Conservation (phyloP, 2,329 filamentous ascomycete species). For the Zasmidium angulare region DNA sequence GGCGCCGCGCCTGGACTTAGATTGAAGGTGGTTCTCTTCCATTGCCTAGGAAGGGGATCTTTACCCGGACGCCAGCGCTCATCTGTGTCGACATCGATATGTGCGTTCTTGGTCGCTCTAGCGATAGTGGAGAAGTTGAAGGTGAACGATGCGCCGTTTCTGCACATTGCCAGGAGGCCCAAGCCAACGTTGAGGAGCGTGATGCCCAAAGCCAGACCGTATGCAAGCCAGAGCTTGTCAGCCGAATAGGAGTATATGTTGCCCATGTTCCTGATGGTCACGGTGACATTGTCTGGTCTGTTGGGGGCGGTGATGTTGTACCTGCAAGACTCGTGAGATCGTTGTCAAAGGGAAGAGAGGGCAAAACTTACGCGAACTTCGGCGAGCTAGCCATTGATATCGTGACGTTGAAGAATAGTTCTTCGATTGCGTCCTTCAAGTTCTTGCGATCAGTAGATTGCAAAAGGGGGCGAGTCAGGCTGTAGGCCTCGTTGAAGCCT, state of each 20-base stretch:
- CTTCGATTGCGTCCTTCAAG: slow-evolving; percentile 7
- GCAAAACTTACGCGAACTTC: background rate
- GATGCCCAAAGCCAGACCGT: slow-evolving; percentile 16
- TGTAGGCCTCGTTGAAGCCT: background rate
- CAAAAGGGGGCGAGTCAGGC: background rate
- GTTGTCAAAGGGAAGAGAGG: background rate
- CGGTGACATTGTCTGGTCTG: slow-evolving; percentile 4
- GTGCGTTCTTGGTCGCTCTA: slow-evolving; percentile 9
- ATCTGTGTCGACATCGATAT: slow-evolving; percentile 6
- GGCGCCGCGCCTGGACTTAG: background rate
- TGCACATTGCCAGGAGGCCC: slow-evolving; percentile 10
- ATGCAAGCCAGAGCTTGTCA: slow-evolving; percentile 19
- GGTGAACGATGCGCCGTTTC: slow-evolving; percentile 19
- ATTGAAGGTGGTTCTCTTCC: background rate
- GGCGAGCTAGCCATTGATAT: slow-evolving; percentile 4
- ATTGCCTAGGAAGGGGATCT: slow-evolving; percentile 7
- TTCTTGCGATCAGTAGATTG: background rate
- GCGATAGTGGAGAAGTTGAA: slow-evolving; percentile 22
- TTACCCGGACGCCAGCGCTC: slow-evolving; percentile 11
- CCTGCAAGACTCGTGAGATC: background rate
- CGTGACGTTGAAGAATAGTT: slow-evolving; percentile 23
- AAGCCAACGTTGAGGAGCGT: slow-evolving; percentile 10
- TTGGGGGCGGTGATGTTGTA: slow-evolving; percentile 5
- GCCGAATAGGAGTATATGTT: slow-evolving; percentile 19
- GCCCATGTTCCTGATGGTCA: slow-evolving; percentile 6